A percentile compares a stretch with the other conserved stretches of the same genome.
Conservation (phyloP, 2,329 filamentous ascomycete genomes). For the Aureobasidium sp. region DNA sequence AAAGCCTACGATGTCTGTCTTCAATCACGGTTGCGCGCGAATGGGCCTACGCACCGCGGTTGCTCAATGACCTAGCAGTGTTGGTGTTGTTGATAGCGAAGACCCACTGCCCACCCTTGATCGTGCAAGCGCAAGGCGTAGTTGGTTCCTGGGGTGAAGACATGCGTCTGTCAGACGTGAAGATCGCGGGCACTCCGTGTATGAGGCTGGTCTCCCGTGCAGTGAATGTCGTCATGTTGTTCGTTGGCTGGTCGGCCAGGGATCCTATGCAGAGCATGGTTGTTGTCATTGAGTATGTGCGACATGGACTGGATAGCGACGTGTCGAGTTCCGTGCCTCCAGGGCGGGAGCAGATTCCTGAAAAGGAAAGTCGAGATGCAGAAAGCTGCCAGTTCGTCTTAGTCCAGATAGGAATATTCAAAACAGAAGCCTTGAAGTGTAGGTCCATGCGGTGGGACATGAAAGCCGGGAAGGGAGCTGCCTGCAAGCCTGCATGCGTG, state of each 20-base stretch:
- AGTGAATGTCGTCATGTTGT: too few relatives aligned
- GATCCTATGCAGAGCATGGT: neutral
- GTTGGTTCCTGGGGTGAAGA: neutral
- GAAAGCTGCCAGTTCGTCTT: neutral
- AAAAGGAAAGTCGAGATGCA: neutral
- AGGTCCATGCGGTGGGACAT: neutral
- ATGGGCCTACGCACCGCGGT: neutral
- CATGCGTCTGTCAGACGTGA: neutral
- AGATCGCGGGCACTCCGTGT: neutral
- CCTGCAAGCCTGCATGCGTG: neutral
- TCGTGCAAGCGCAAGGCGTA: neutral
- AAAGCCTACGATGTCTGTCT: neutral
- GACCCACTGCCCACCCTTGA: neutral
- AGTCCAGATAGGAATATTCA: neutral
- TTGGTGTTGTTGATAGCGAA: neutral
- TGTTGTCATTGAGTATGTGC: neutral
- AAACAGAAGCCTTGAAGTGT: neutral
- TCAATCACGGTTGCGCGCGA: neutral
- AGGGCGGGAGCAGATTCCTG: neutral
- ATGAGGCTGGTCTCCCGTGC: neutral
- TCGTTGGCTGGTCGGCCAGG: neutral
- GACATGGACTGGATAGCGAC: neutral
- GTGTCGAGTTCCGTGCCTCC: neutral
- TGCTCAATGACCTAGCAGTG: neutral
- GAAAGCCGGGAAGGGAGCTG: neutral